These are phyloP conservation scores for Ilyonectria destructans DNA, from an alignment of 2,329 filamentous ascomycete species.

Conservation along the genomic window DNA sequence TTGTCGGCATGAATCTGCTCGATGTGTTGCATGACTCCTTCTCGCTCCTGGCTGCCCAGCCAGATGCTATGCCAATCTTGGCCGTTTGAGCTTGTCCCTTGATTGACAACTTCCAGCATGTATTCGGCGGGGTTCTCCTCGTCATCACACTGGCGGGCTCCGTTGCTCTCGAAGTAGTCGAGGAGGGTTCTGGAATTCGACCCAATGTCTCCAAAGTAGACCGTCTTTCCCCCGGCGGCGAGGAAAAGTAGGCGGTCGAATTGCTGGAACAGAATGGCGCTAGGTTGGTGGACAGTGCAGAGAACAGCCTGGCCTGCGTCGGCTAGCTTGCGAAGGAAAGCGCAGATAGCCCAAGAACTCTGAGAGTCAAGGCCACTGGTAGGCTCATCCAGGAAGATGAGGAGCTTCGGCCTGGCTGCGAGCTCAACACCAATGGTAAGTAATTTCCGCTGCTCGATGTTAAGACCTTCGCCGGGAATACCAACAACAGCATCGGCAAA, in stretches of 20 bases:
- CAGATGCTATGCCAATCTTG: slow-evolving; percentile 80
- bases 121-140: slow-evolving; percentile 83
- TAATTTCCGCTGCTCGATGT: slow-evolving; percentile 2
- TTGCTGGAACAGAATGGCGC: slow-evolving; percentile 55
- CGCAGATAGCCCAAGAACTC: slow-evolving; percentile 6
- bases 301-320: not conserved
- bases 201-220: slow-evolving; percentile 80
- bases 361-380: not conserved
- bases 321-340: not conserved
- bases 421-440: slow-evolving; percentile 13
- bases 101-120: slow-evolving; percentile 74
- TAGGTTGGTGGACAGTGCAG: not conserved
- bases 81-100: slow-evolving; percentile 55
- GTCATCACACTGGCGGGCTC: slow-evolving; percentile 71
- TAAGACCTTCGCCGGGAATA: not conserved
- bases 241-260: slow-evolving; percentile 1
- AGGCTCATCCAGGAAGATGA: slow-evolving; percentile 6
- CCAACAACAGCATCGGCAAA: slow-evolving; percentile 4
- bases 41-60: slow-evolving; percentile 67
- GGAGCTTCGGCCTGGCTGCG: not conserved
- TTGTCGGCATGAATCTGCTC: slow-evolving; percentile 72
- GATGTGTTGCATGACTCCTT: slow-evolving; percentile 72
- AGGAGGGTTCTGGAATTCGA: slow-evolving; percentile 70
- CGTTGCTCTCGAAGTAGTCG: slow-evolving; percentile 75
- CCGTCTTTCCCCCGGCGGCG: slow-evolving; percentile 71